Percentiles rank a stretch among this genome's conserved stretches.
Conservation (phyloP, 805 yeast genomes). For the Zygoascus flipseniorum region DNA sequence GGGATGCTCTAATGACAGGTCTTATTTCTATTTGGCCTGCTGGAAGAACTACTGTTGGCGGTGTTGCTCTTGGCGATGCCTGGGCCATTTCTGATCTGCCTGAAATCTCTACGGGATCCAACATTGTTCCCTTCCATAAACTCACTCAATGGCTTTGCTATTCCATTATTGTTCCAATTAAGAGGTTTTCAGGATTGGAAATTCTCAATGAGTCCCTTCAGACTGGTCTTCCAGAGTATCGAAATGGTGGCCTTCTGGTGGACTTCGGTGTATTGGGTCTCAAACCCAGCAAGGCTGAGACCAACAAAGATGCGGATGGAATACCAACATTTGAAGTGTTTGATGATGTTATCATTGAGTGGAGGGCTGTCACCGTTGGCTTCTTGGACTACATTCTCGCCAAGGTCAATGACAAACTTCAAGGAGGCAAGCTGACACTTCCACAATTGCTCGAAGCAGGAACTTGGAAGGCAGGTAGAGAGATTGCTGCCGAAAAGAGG, state of each 20-base stretch:
- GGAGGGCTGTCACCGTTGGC: constrained; percentile 57
- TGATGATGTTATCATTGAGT: constrained; percentile 56
- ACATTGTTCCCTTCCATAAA: constrained; percentile 54
- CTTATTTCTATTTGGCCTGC: constrained; percentile 54
- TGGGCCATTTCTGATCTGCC: constrained; percentile 35
- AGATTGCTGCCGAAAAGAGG: constrained; percentile 45
- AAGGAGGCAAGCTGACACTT: constrained; percentile 27
- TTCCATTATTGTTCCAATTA: constrained; percentile 47
- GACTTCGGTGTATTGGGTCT: constrained; percentile 45
- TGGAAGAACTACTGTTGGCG: constrained; percentile 44
- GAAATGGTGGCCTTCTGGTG: constrained; percentile 58
- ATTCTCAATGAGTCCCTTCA: constrained; percentile 35
- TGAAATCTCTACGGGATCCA: constrained; percentile 26
- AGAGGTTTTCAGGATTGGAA: constrained; percentile 33
- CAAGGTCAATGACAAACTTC: constrained; percentile 40
- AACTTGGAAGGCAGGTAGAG: constrained; percentile 58
- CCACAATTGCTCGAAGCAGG: constrained; percentile 65
- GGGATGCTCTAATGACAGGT: constrained; percentile 51
- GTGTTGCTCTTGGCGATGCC: constrained; percentile 51
- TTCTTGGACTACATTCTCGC: constrained; percentile 46
- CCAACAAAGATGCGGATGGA: constrained; percentile 15
- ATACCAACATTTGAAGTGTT: constrained; percentile 46
- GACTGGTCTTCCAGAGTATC: constrained; percentile 53
- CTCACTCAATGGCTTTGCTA: constrained; percentile 62
- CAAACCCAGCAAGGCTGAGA: constrained; percentile 32